Conservation (phyloP, 306 rosid genomes). For the Citrullus mucosospermus region DNA sequence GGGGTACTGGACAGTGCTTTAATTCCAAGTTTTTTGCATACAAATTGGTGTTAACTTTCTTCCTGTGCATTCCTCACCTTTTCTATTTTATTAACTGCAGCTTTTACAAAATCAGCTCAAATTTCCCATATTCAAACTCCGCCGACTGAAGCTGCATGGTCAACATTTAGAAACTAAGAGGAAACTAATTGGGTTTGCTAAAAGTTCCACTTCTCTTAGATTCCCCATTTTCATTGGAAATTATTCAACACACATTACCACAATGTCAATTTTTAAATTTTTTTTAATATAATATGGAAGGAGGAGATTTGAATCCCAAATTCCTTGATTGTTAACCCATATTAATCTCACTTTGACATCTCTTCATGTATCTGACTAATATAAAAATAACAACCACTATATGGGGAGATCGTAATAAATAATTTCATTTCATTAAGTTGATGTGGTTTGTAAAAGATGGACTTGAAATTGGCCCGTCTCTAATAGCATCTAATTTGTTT, state of each 20-base stretch:
- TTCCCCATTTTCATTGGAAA: neutral
- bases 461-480: neutral
- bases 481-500: neutral
- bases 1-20: neutral
- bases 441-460: neutral
- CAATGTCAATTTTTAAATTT: too few species aligned
- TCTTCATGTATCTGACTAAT: neutral
- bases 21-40: neutral
- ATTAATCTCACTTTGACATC: too few species aligned
- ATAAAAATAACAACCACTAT: neutral
- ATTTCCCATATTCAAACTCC: neutral
- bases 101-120: neutral
- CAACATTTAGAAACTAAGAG: neutral
- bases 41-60: neutral
- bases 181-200: neutral
- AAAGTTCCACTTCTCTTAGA: neutral
- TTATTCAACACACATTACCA: neutral
- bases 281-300: too few species aligned
- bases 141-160: neutral
- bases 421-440: neutral
- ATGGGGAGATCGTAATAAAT: too few species aligned
- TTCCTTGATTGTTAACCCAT: too few species aligned
- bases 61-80: neutral
- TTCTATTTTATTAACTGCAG: neutral
- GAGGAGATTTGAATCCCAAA: too few species aligned